Percentiles rank a stretch among this genome's conserved stretches.
These are phyloP conservation scores for Rosellinia necatrix DNA, from an alignment of 2,329 filamentous ascomycete species.

Conservation along the genomic window DNA sequence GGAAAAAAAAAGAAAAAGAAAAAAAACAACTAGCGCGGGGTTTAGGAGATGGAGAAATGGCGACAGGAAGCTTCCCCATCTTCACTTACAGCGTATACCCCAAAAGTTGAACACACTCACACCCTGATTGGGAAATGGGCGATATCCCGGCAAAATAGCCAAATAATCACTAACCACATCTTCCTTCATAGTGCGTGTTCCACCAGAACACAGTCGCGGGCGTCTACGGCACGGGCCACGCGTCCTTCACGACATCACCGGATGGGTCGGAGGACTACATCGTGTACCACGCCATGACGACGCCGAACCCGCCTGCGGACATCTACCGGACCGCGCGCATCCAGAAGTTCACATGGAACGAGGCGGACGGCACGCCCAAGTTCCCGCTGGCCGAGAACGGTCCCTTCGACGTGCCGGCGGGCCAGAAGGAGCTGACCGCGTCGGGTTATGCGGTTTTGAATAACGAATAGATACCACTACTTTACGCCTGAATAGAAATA, in stretches of 20 bases:
- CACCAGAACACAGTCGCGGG: slow-evolving; percentile 42
- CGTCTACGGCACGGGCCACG: slow-evolving; percentile 44
- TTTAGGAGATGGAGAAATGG: too few species aligned
- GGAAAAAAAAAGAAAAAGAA: too few species aligned
- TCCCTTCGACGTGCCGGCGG: slow-evolving; percentile 41
- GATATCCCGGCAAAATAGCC: too few species aligned
- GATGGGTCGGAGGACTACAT: slow-evolving; percentile 42
- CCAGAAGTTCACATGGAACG: slow-evolving; percentile 43
- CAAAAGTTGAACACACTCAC: too few species aligned
- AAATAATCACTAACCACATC: too few species aligned
- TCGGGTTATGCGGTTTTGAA: neutral
- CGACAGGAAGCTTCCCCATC: too few species aligned
- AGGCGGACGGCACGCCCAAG: slow-evolving; percentile 41
- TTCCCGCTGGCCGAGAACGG: slow-evolving; percentile 44
- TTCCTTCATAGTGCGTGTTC: slow-evolving; percentile 43
- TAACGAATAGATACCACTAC: too few species aligned
- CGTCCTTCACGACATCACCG: slow-evolving; percentile 43
- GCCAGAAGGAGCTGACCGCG: slow-evolving; percentile 34
- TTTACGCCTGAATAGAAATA: too few species aligned
- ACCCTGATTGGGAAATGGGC: too few species aligned
- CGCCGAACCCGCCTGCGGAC: slow-evolving; percentile 39
- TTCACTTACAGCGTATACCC: too few species aligned
- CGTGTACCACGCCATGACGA: slow-evolving; percentile 45
- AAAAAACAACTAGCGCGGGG: too few species aligned
- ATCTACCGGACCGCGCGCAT: slow-evolving; percentile 42